phyloP scores from a whole-genome alignment of 106 monocot genomes.

The Dendrobium nobile region DNA sequence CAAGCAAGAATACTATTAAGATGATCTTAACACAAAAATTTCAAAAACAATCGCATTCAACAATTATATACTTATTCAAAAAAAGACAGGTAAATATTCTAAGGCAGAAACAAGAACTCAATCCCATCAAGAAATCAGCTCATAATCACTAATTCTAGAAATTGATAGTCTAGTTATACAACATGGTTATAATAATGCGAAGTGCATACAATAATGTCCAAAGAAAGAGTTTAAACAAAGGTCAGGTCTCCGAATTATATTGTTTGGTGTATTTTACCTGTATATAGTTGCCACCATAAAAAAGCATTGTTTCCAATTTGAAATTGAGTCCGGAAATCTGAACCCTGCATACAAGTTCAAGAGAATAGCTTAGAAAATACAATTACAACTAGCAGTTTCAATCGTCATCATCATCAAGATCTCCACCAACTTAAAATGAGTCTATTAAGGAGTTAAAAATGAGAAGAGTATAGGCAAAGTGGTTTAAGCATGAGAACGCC shows the following conservation, averaged over 20 bases:
- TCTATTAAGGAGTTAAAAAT: background rate
- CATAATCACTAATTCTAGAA: no score
- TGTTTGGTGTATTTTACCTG: conserved; percentile 45
- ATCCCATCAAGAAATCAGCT: background rate
- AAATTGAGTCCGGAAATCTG: conserved; percentile 75
- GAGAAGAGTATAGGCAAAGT: background rate
- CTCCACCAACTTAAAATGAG: background rate
- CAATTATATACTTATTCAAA: background rate
- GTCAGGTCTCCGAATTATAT: background rate
- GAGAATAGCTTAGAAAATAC: background rate
- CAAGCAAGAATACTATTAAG: background rate
- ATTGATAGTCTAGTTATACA: no score
- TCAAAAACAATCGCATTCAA: background rate
- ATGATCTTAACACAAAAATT: background rate
- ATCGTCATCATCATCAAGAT: background rate
- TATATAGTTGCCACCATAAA: conserved; percentile 98
- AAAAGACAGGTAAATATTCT: background rate
- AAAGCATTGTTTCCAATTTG: conserved; percentile 94
- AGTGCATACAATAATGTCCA: background rate
- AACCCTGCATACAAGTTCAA: conserved; percentile 38
- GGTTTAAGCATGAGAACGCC: background rate
- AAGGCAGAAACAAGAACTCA: background rate
- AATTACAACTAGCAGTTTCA: background rate
- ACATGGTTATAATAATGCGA: no score
- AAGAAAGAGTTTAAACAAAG: background rate